These are phyloP conservation scores for Stephanodiscus triporus DNA, from an alignment of 108 stramenopile species.

Conservation along the genomic window DNA sequence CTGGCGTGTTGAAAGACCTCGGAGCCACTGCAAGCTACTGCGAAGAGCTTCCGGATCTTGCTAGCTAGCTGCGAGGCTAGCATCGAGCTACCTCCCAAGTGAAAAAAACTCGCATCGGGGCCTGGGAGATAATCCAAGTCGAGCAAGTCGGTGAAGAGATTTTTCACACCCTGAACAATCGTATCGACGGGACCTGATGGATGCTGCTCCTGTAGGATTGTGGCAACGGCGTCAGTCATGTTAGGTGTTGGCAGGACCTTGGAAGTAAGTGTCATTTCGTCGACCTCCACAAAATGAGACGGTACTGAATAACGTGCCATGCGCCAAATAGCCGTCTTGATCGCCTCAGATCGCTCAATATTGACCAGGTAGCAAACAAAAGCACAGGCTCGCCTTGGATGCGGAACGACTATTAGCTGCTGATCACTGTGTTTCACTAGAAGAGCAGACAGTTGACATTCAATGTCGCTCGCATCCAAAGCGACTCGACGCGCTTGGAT, in stretches of 20 bases:
- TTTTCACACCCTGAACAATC: slow-evolving; percentile 49
- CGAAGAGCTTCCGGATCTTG: slow-evolving; percentile 49
- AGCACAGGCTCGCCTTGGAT: slow-evolving; percentile 46
- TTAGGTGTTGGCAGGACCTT: slow-evolving; percentile 20
- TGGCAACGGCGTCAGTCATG: slow-evolving; percentile 46
- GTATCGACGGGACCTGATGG: slow-evolving; percentile 28
- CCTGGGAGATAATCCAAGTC: slow-evolving; percentile 64
- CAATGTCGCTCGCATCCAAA: slow-evolving; percentile 32
- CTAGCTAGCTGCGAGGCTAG: slow-evolving; percentile 64
- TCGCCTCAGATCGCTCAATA: slow-evolving; percentile 33
- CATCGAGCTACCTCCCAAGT: slow-evolving; percentile 63
- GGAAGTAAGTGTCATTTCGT: neutral
- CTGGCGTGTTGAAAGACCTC: slow-evolving; percentile 60
- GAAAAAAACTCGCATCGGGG: slow-evolving; percentile 58
- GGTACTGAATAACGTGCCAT: slow-evolving; percentile 51
- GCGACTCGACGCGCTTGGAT: slow-evolving; percentile 50
- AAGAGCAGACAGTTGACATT: slow-evolving; percentile 21
- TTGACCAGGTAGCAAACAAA: slow-evolving; percentile 51
- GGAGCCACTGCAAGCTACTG: slow-evolving; percentile 50
- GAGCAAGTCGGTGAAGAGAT: slow-evolving; percentile 50
- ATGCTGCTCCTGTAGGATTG: slow-evolving; percentile 34
- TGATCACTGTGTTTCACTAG: neutral
- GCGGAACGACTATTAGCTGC: slow-evolving; percentile 41
- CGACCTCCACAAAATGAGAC: slow-evolving; percentile 31
- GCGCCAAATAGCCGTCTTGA: slow-evolving; percentile 24